Evolutionary conservation across 768 basidiomycete species (phyloP), one percentile per base, ranked within the genome.

Genomic region (Auricularia auricula-judae): DNA sequence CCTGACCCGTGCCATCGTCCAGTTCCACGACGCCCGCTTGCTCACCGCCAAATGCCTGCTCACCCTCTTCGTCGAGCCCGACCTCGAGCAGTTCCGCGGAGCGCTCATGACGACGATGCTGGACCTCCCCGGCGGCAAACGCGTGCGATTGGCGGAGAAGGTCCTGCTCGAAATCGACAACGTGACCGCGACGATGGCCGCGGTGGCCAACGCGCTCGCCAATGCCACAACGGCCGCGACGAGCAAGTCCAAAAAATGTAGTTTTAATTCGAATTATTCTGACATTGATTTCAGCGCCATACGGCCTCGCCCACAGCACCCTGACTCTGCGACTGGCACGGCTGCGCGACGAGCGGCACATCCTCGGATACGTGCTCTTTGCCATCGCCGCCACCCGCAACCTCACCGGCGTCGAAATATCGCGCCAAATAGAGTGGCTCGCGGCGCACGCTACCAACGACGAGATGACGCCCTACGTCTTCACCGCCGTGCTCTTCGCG

Each of bases 341-440:
- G 0, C 78, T 94, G 61, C 84, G 82, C 70, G 86, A 86, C 63
- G 90, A 93, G 70, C 81, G 91, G 67, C 82, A 88, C 11, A 78
- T 80, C 61, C 80, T 93, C 3, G 84, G 85, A 21, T 79, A 80
- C 21, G 78, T 83, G 14, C 79, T 91, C 42, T 84, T 81, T 72
- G 76, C 83, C 33, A 76, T 92, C 63, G 81, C 85, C 21, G 82
- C 86, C 35, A 75, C 86, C 56, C 89, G 87, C 1, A 81, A 80
- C 68, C 73, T 91, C 51, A 77, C 81, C 1, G 76, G 84, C 0
- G 75, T 73, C 64, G 91, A 93, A 67, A 73, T 92, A 33, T 82
- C 83, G 68, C 74, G 74, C 53, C 74, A 88, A 34, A 75, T 89
- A n/a, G 84, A 89, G 61, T 91, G 91, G 87, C 78, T 93, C 7